Evolutionary conservation across 768 basidiomycete species (phyloP).

Genomic region (Calocera viscosa): DNA sequence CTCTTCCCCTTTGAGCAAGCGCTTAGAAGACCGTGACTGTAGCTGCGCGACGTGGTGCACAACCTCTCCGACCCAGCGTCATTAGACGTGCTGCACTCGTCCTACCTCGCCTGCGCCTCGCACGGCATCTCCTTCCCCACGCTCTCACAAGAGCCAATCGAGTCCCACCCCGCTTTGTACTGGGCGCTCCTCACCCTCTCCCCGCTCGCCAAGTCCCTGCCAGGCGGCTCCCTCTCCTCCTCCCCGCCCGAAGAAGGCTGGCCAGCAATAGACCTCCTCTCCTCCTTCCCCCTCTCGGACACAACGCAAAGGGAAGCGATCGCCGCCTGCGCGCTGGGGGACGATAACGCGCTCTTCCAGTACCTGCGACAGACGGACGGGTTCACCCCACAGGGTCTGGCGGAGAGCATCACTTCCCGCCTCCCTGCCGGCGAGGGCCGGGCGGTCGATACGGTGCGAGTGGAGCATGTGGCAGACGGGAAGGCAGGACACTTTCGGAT

Average conservation of each 20-base stretch:
- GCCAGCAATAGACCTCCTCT: neutral
- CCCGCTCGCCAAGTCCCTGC: neutral
- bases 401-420: neutral
- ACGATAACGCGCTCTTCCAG: slow-evolving; percentile 1
- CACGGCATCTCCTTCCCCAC: slow-evolving; percentile 5
- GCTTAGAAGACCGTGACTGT: neutral
- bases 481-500: neutral
- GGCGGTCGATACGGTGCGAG: neutral
- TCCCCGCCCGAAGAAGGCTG: neutral
- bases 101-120: slow-evolving; percentile 1
- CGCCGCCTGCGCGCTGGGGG: neutral
- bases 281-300: neutral
- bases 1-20: neutral
- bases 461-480: neutral
- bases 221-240: neutral
- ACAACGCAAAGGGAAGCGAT: neutral
- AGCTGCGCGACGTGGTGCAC: neutral
- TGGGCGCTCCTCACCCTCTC: slow-evolving; percentile 4
- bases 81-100: neutral
- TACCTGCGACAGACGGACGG: neutral
- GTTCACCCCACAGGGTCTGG: neutral
- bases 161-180: neutral
- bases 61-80: slow-evolving; percentile 3
- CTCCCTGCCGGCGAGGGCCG: neutral
- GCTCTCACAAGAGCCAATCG: neutral